Evolutionary conservation across 305 asterid genomes (phyloP), one percentile per base, ranked within the genome.

Genomic region (Fraxinus floribunda): DNA sequence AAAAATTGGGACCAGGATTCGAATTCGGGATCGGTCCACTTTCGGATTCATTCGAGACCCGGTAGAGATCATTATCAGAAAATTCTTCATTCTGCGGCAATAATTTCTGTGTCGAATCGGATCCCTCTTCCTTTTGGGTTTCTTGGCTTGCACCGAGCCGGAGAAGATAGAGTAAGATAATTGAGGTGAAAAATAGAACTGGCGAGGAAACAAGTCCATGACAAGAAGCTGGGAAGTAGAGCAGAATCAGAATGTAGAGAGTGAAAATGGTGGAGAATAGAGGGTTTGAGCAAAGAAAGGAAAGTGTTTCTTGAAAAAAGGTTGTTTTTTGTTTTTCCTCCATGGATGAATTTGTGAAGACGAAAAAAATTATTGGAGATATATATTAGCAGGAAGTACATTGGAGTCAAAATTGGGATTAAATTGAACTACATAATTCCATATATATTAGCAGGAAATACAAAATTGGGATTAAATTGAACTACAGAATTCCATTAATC

Each of bases 121-220:
- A 79, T 4, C 41, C 79, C 11, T 22, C 64, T 24, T 16, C 78
- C 24, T 68, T 26, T 16, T 77, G 75, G 1, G 81, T 3, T 22
- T 80, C 85, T 32, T 89, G 97, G 0, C 80, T 39, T 0, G 94
- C 92, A 82, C 97, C 94, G 36, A 89, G 86, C 24, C 91, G 79
- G 87, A 92, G 97, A 36, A 95, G 91, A 88, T 84, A 86, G 44
- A 92, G 91, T 22, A 94, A 71, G 49, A 95, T 87, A 77, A 89
- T 29, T 0, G 91, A 80, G 16, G 97, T 86, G 88, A 91, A 86
- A 32, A 92, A 71, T 7, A 89, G 46, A 18, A 91, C 79, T 0
- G 98, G 97, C 24, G 97, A 91, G 88, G 83, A 82, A 32, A 89
- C 30, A 78, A 88, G 72, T 39, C 57, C 80, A 82, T 78, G 66